Percentiles rank a stretch among this genome's conserved stretches.
phyloP scores from a whole-genome alignment of 371 early-diverging fungal species.

The Actinomortierella ambigua region DNA sequence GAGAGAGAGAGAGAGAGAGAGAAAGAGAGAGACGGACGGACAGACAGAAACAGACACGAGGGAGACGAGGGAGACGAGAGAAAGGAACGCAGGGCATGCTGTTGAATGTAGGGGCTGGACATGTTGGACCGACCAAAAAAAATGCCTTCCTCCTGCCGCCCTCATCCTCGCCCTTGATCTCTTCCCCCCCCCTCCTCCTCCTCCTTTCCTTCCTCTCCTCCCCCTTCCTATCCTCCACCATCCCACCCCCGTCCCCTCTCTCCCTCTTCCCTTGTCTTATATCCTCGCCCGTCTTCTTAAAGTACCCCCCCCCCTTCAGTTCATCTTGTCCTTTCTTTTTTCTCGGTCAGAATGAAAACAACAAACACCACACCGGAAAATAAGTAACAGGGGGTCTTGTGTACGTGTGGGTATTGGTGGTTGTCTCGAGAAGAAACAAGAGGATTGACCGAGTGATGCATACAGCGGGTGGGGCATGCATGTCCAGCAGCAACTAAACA shows the following conservation, averaged over 20 bases:
- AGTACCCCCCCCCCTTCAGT: neutral
- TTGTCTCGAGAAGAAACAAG: no score
- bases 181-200: constrained; percentile 1
- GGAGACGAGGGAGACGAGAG: no score
- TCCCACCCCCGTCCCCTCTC: neutral
- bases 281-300: neutral
- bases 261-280: neutral
- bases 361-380: no score
- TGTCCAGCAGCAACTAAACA: no score
- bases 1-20: constrained; percentile 4
- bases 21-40: neutral
- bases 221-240: neutral
- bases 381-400: no score
- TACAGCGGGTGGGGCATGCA: no score
- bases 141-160: neutral
- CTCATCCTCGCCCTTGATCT: neutral
- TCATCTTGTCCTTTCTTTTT: neutral
- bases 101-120: no score
- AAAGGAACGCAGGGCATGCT: no score
- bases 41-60: neutral
- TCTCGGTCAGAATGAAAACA: no score
- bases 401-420: no score
- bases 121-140: constrained; percentile 9
- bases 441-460: no score
- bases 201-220: constrained; percentile 1